Evolutionary conservation across 2,329 filamentous ascomycete species (phyloP), one percentile per base, ranked within the genome.

Genomic region (Akanthomyces uredinophilus): DNA sequence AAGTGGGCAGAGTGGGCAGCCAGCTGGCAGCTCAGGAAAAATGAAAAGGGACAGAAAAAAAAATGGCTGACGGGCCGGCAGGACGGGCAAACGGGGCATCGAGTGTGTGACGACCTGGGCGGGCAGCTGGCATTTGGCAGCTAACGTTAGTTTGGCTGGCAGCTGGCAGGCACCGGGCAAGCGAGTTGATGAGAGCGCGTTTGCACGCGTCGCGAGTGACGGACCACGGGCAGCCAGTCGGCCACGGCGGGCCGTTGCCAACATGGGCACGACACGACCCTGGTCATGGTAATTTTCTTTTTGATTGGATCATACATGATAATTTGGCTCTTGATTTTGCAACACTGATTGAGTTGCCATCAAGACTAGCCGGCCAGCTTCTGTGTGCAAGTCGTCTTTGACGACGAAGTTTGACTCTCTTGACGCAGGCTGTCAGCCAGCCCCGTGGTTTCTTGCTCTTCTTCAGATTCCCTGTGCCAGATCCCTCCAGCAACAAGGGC

Each of bases 151-250:
- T n/a, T n/a, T n/a, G n/a, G 39, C 24, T 46, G 53, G 53, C 37
- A 43, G 39, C 27, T 60, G 32, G 37, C 41, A 37, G 29, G 29
- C n/a, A n/a, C n/a, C n/a, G 8, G 32, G 6, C 32, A 35, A 35
- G 32, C 32, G 32, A 46, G 54, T 63, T 47, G 50, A 60, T 50
- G 32, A 35, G 32, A 10, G 14, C 57, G 57, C 57, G 54, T 57
- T 47, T 47, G 54, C n/a, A 57, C 54, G 54, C 54, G 54, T 57
- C 54, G 43, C 43, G 43, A 47, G n/a, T 16, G 39, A 43, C 20
- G 24, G 29, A 22, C 41, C 27, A 18, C 6, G 11, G 22, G 11
- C 37, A 43, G 52, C 37, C 20, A 27, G 32, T n/a, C n/a, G n/a
- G n/a, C n/a, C n/a, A n/a, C n/a, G n/a, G n/a, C n/a, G n/a, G n/a